Evolutionary conservation across 805 yeast species (phyloP).

Genomic region (Cyberlindnera mycetangii): DNA sequence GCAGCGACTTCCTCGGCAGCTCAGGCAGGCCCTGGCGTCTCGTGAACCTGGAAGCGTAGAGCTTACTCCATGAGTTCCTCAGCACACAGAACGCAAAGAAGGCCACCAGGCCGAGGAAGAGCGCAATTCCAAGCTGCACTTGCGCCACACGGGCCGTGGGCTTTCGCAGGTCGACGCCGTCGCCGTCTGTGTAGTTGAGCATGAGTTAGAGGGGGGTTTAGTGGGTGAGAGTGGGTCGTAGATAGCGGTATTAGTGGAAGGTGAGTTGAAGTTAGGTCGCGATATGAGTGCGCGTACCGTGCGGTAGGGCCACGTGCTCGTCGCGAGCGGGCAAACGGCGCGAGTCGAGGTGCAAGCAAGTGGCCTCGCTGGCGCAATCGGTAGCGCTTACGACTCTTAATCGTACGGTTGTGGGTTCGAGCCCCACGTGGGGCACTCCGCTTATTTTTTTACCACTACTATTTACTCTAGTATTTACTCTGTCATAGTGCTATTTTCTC

Average conservation of each 20-base stretch:
- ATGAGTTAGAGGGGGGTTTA: not conserved
- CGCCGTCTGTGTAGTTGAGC: conserved; percentile 3
- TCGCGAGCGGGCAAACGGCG: not conserved
- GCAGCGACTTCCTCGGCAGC: conserved; percentile 53
- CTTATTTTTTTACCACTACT: conserved; percentile 4
- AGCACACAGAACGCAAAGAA: conserved; percentile 66
- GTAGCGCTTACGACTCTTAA: conserved; percentile 36
- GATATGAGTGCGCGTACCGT: not conserved
- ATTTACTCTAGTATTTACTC: no score
- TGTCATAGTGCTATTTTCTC: no score
- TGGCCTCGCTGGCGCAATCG: conserved; percentile 35
- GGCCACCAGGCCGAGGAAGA: conserved; percentile 64
- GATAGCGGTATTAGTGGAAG: not conserved
- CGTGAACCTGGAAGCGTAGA: conserved; percentile 72
- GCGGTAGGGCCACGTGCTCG: not conserved
- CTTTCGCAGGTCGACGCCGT: conserved; percentile 22
- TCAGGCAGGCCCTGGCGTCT: conserved; percentile 54
- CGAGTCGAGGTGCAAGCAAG: not conserved
- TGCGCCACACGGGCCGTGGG: conserved; percentile 54
- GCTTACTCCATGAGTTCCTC: conserved; percentile 70
- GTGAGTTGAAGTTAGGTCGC: not conserved
- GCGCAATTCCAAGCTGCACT: conserved; percentile 73
- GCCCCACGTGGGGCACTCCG: conserved; percentile 33
- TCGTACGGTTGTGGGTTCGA: conserved; percentile 36
- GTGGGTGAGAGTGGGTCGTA: not conserved